Conservation (phyloP, 2,329 filamentous ascomycete species). For the Sclerotinia borealis region DNA sequence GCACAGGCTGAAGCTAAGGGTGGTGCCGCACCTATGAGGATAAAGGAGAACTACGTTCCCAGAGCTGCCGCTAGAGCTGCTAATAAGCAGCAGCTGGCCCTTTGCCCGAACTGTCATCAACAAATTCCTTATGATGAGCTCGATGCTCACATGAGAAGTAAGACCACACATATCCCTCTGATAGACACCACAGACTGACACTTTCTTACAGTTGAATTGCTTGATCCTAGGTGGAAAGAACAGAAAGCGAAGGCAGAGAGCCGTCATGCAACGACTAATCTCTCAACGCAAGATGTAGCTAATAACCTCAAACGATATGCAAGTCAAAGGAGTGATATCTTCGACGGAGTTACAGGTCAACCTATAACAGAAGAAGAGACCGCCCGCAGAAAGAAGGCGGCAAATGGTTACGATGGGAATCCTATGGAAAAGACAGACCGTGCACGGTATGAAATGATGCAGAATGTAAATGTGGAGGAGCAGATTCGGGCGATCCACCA, state of each 20-base stretch:
- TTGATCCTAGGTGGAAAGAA: constrained; percentile 93
- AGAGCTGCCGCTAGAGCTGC: constrained; percentile 68
- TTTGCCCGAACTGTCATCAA: constrained; percentile 92
- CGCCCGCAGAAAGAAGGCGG: constrained; percentile 66
- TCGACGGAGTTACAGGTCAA: constrained; percentile 66
- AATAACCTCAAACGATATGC: constrained; percentile 94
- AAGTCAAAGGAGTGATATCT: constrained; percentile 80
- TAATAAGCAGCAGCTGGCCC: constrained; percentile 58
- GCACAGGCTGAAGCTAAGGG: constrained; percentile 72
- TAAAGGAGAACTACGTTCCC: constrained; percentile 88
- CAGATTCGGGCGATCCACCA: constrained; percentile 68
- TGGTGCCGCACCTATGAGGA: constrained; percentile 69
- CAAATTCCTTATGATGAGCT: constrained; percentile 82
- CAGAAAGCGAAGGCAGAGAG: constrained; percentile 85
- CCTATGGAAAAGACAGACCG: constrained; percentile 52
- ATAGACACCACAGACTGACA: constrained; percentile 16
- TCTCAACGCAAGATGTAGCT: constrained; percentile 80
- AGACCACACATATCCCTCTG: constrained; percentile 26
- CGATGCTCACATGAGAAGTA: constrained; percentile 85
- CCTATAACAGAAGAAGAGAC: constrained; percentile 68
- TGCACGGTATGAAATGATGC: constrained; percentile 48
- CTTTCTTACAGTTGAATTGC: constrained; percentile 59
- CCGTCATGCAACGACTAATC: constrained; percentile 77
- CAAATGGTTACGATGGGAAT: constrained; percentile 60
- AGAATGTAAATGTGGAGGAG: constrained; percentile 74